Base-by-base conservation (phyloP, 1,284 basidiomycete genomes). In the Cryptococcus sp. region DNA sequence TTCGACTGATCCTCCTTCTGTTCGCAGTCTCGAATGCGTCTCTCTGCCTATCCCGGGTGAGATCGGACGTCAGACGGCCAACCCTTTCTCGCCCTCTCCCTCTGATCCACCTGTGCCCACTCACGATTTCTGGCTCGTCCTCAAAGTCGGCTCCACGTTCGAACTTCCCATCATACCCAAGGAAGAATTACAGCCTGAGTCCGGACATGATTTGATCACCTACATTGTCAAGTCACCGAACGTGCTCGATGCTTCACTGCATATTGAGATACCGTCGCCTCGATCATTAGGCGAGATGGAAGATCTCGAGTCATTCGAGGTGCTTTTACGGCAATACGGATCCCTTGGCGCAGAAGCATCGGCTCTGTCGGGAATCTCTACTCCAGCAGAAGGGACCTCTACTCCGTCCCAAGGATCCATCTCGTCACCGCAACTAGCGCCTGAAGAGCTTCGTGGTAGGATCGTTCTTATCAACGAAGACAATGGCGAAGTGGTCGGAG, bases 401-500 rank as follows among this genome's bases (percentile, higher is more conserved):
- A n/a, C n/a, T n/a, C 17, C 22, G n/a, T 23, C 25, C 26, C n/a
- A 34, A 13, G 38, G 20, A 22, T 17, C 38, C 5, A 22, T 51
- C 17, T 46, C 44, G 52, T 46, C 53, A 23, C 44, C 23, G 11
- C 41, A 23, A 3, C n/a, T 55, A 15, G 60, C 60, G 15, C 53
- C 64, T 25, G 60, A 67, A 46, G 85, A 87, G 64, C 77, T 87
- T 23, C 81, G 85, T 41, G 88, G 88, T 5, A 83, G 83, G 50
- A 81, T 91, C 37, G 84, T 91, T 10, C 82, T 90, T 54, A 82
- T 91, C 61, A 86, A 92, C 72, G 84, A 91, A 70, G 81, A 85
- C 44, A 86, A 83, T 54, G 89, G 89, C 2, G 84, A 89, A 66
- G 81, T 91, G 7, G 80, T 92, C 11, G 89, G 87, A 1, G 84